Percentiles rank a stretch among this genome's conserved stretches.
Conservation (phyloP, 2,329 filamentous ascomycete genomes). For the Verticillium isaacii region DNA sequence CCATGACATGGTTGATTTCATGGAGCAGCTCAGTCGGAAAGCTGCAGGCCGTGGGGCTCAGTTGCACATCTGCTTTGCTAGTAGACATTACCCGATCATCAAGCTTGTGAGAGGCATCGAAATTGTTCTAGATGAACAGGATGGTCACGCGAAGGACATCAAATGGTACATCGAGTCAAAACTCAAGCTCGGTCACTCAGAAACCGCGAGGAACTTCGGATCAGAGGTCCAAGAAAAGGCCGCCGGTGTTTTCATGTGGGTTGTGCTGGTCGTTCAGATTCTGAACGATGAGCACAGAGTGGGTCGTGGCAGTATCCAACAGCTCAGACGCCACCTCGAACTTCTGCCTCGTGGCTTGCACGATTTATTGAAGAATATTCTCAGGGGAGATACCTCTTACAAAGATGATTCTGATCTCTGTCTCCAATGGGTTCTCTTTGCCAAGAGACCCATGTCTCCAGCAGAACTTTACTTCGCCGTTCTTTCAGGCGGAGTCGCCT, state of each 20-base stretch:
- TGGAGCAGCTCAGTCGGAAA: slow-evolving; percentile 1
- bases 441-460: slow-evolving; percentile 27
- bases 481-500: neutral
- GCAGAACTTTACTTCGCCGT: slow-evolving; percentile 10
- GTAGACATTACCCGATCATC: slow-evolving; percentile 7
- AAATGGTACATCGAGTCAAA: slow-evolving; percentile 13
- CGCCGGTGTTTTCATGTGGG: slow-evolving; percentile 38
- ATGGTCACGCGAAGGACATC: slow-evolving; percentile 17
- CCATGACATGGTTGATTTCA: slow-evolving; percentile 1
- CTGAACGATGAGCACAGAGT: slow-evolving; percentile 28
- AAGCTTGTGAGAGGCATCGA: slow-evolving; percentile 5
- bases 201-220: neutral
- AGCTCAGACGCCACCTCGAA: slow-evolving; percentile 20
- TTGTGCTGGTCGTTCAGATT: slow-evolving; percentile 33
- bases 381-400: slow-evolving; percentile 31
- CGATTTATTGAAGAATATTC: slow-evolving; percentile 36
- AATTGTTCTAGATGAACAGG: neutral
- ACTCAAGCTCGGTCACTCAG: neutral
- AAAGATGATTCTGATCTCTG: slow-evolving; percentile 29
- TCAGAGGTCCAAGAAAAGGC: neutral
- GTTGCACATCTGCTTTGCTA: slow-evolving; percentile 3
- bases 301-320: slow-evolving; percentile 13
- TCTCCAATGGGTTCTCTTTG: slow-evolving; percentile 39
- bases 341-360: slow-evolving; percentile 19
- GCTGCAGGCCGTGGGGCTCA: neutral